Base-by-base conservation (phyloP, 306 rosid species). In the Quercus berberidifolia region DNA sequence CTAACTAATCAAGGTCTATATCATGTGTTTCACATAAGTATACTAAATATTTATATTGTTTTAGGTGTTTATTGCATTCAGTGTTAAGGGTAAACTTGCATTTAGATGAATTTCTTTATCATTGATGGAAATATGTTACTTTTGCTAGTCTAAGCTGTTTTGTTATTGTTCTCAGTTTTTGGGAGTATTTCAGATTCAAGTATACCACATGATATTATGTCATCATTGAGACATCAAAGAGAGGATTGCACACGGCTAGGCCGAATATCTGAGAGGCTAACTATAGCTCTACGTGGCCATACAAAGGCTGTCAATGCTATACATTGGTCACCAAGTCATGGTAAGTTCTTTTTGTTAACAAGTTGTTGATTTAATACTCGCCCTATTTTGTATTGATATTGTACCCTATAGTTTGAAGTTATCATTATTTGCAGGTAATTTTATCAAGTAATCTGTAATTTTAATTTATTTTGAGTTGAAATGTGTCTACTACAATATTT, bases 291-390 rank as follows among this genome's bases (percentile, higher is more conserved):
- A 2, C 57, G 30, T 62, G 84, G 88, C 35, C 97, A 93, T 85
- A 73, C 87, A 58, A 93, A 87, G 84, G 94, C 93, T 57, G 94
- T 88, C 76, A 93, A 80, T 86, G 90, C 93, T 38, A 52, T 93
- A 73, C 91, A 93, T 76, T 95, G 98, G 98, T 95, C 97, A 8
- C 85, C 93, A 35, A 85, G 82, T 79, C 87, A 93, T 73, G 86
- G 98, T 95, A 81, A 79, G 80, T 69, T 80, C 76, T 80, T 69
- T 63, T 63, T 52, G 23, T 63, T 78, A 19, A 72, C 3, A 65
- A 74, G 76, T 43, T 78, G 19, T 79, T 74, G 58, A 28, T 64
- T 31, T 79, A 30, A 64, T 19, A 33, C 12, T 18, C 0, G 20
- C 26, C 26, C 72, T 31, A 18, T 33, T n/a, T 62, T 33, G 25